phyloP scores from a whole-genome alignment of 768 basidiomycete genomes.

The Boletus huronensis region DNA sequence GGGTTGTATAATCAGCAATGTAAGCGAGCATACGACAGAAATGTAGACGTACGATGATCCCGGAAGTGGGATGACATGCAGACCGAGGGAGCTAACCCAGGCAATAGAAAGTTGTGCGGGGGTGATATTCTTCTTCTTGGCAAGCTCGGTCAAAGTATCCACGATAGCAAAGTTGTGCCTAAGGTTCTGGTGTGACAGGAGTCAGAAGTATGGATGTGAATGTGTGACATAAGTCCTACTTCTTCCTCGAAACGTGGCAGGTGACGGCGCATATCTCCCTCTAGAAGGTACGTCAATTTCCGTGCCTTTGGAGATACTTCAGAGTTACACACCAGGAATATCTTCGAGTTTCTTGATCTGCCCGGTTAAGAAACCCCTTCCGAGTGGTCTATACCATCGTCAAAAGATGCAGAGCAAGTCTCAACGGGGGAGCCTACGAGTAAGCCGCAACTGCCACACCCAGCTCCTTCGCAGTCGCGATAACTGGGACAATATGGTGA shows the following conservation, averaged over 20 bases:
- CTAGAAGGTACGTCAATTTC: conserved; percentile 16
- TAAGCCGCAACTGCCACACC: conserved; percentile 59
- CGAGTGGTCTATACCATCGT: conserved; percentile 42
- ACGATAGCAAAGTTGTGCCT: conserved; percentile 43
- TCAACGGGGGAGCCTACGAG: conserved; percentile 36
- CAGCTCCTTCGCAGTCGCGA: conserved; percentile 52
- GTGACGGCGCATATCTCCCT: conserved; percentile 38
- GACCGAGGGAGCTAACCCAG: conserved; percentile 40
- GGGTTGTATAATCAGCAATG: background rate
- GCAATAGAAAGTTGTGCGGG: conserved; percentile 43
- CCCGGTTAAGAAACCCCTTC: conserved; percentile 52
- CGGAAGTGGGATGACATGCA: conserved; percentile 48
- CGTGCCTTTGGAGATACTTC: background rate
- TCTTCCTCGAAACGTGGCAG: conserved; percentile 48
- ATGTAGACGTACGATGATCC: conserved; percentile 42
- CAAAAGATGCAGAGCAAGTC: too few relatives aligned
- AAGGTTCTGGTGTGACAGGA: background rate
- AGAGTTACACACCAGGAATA: conserved; percentile 24
- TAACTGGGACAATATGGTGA: conserved; percentile 29
- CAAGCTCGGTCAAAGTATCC: conserved; percentile 39
- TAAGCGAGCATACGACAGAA: background rate
- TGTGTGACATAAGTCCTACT: conserved; percentile 9
- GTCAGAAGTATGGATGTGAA: background rate
- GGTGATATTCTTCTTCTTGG: conserved; percentile 40
- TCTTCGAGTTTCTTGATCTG: conserved; percentile 40